Conservation (phyloP, 805 yeast species). For the Candida nonsorbophila region DNA sequence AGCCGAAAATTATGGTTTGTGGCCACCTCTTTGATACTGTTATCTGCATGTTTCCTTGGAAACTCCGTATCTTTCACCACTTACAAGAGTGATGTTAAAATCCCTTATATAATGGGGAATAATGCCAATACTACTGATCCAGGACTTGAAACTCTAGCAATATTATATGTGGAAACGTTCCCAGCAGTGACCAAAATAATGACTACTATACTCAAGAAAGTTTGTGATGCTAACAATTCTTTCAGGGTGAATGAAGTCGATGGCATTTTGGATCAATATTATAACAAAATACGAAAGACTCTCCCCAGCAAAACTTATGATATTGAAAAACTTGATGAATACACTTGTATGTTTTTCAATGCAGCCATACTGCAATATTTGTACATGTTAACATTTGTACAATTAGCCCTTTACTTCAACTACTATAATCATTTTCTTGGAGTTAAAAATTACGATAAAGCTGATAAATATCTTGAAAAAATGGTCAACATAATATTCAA, state of each 20-base stretch:
- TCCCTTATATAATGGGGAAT: conserved; percentile 9
- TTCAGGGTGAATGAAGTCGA: conserved; percentile 7
- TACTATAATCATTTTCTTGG: conserved; percentile 34
- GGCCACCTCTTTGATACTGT: conserved; percentile 7
- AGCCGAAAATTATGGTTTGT: too few species aligned
- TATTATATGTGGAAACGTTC: too few species aligned
- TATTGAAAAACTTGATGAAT: too few species aligned
- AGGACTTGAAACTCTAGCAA: conserved; percentile 8
- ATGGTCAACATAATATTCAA: conserved; percentile 16
- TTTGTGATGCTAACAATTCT: conserved; percentile 9
- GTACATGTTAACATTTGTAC: too few species aligned
- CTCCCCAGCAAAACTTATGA: too few species aligned
- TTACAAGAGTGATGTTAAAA: conserved; percentile 5
- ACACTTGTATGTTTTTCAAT: too few species aligned
- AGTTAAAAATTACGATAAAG: conserved; percentile 17
- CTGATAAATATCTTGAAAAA: conserved; percentile 27
- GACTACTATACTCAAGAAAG: conserved; percentile 6
- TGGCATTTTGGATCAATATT: conserved; percentile 4
- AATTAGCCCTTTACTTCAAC: conserved; percentile 14
- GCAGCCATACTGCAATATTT: too few species aligned
- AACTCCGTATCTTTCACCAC: conserved; percentile 6
- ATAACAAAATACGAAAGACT: too few species aligned
- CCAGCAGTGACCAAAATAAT: conserved; percentile 6
- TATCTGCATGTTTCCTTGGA: conserved; percentile 8
- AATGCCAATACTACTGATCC: conserved; percentile 9